A percentile compares a stretch with the other conserved stretches of the same genome.
phyloP scores from a whole-genome alignment of 139 green algal species.

The Desmodesmus armatus region DNA sequence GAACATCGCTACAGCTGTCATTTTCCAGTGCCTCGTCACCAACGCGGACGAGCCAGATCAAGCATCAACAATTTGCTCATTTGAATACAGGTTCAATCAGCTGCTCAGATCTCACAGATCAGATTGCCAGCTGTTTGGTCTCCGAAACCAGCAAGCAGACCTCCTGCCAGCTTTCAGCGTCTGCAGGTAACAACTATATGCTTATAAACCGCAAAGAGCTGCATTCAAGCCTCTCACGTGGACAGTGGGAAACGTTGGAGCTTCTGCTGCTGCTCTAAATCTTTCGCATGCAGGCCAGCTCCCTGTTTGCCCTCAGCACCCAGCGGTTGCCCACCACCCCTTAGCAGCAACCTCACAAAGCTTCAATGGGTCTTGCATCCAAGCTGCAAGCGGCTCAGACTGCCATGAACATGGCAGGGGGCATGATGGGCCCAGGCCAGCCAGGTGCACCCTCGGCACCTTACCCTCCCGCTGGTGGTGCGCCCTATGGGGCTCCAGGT shows the following conservation, averaged over 20 bases:
- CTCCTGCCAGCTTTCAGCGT: no score
- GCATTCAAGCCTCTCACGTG: not conserved
- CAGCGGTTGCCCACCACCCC: not conserved
- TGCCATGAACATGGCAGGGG: not conserved
- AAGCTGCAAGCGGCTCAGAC: slow-evolving; percentile 22
- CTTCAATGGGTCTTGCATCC: slow-evolving; percentile 23
- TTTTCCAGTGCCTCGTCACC: not conserved
- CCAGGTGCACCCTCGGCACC: no score
- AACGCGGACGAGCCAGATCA: no score
- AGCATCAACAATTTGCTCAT: no score
- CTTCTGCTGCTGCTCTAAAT: no score
- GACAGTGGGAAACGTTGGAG: no score
- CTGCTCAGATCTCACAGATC: no score
- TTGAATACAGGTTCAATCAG: no score
- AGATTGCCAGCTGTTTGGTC: no score
- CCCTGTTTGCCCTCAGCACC: not conserved
- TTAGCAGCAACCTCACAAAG: not conserved
- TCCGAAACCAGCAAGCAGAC: no score
- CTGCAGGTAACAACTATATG: not conserved
- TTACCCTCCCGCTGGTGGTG: not conserved
- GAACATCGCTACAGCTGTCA: not conserved
- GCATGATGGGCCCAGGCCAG: not conserved
- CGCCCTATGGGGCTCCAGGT: no score
- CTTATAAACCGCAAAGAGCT: not conserved
- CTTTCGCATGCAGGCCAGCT: not conserved